Base-by-base conservation (phyloP, 495 filamentous ascomycete genomes). In the Penicillium waksmanii region DNA sequence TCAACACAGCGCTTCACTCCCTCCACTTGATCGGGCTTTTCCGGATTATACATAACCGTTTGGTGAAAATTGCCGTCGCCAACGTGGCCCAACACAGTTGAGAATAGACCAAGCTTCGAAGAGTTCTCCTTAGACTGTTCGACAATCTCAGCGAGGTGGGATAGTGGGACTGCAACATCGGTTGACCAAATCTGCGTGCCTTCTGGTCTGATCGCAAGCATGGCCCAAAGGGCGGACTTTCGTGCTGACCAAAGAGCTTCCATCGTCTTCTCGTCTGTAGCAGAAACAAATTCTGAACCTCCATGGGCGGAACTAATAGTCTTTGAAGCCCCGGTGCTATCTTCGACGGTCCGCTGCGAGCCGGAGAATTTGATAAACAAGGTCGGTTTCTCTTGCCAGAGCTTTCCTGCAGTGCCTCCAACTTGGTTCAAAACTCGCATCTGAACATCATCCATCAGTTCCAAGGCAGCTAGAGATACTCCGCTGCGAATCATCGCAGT, bases 311-410 rank as follows among this genome's bases (percentile, higher is more conserved):
- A 81, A 10, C 87, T 85, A 23, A 96, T 80, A 36, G 70, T 73
- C 71, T 85, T 81, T 2, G 42, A 44, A 19, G 42, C 42, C 15
- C 17, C 42, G 7, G 42, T 44, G 17, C 42, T 44, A 18, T 44
- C 42, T 44, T 44, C 42, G 2, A 44, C 42, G 9, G 42, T 19
- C 42, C 42, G 13, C n/a, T 44, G 12, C 4, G 43, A 60, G 34
- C 93, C 92, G 15, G 85, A 83, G 73, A 96, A 98, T 69, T 97
- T 97, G 83, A 98, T 95, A 77, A 98, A 97, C 4, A 98, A 76
- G 4, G 94, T 97, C 5, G 94, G 93, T 15, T 52, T 42, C 8
- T 54, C 63, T 10, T 21, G 8, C 17, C 84, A 84, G 59, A 89
- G 87, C 58, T 82, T 85, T 91, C 93, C 96, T 9, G 80, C 78